Conservation (phyloP, 106 monocot genomes). For the Amphibolis antarctica region DNA sequence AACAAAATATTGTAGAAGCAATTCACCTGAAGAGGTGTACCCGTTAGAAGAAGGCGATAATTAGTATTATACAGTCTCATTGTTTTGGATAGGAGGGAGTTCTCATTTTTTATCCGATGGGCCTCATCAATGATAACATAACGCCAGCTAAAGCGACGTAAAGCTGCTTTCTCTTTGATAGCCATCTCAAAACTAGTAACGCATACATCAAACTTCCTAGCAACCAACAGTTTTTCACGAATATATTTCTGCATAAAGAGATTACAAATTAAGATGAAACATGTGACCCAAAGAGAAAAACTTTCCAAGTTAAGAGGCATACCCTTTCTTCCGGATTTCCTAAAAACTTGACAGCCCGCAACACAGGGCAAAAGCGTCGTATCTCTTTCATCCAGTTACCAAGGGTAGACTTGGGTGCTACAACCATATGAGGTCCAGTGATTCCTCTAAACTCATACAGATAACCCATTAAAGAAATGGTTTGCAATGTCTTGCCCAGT, state of each 20-base stretch:
- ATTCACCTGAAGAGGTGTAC: slow-evolving; percentile 89
- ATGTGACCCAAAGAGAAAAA: not conserved
- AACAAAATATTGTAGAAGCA: not conserved
- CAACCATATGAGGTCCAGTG: slow-evolving; percentile 91
- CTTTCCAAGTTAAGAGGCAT: slow-evolving; percentile 3
- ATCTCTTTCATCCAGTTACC: slow-evolving; percentile 98
- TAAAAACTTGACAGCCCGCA: slow-evolving; percentile 77
- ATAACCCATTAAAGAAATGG: slow-evolving; percentile 80
- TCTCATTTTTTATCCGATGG: slow-evolving; percentile 92
- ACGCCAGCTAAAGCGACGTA: slow-evolving; percentile 83
- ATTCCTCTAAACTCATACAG: slow-evolving; percentile 80
- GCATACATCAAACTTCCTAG: slow-evolving; percentile 89
- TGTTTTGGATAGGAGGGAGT: slow-evolving; percentile 91
- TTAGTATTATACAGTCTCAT: slow-evolving; percentile 88
- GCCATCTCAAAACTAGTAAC: slow-evolving; percentile 96
- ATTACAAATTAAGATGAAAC: not conserved
- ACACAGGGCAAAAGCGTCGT: slow-evolving; percentile 71
- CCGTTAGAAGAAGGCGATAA: slow-evolving; percentile 93
- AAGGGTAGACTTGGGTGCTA: slow-evolving; percentile 91
- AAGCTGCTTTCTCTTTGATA: slow-evolving; percentile 69
- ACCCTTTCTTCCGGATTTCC: slow-evolving; percentile 95
- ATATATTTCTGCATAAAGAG: slow-evolving; percentile 64
- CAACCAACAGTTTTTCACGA: slow-evolving; percentile 66
- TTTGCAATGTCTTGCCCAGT: slow-evolving; percentile 96
- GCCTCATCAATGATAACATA: slow-evolving; percentile 97